Evolutionary conservation across 768 basidiomycete species (phyloP), one percentile per base, ranked within the genome.

Genomic region (Boletellus sp.): DNA sequence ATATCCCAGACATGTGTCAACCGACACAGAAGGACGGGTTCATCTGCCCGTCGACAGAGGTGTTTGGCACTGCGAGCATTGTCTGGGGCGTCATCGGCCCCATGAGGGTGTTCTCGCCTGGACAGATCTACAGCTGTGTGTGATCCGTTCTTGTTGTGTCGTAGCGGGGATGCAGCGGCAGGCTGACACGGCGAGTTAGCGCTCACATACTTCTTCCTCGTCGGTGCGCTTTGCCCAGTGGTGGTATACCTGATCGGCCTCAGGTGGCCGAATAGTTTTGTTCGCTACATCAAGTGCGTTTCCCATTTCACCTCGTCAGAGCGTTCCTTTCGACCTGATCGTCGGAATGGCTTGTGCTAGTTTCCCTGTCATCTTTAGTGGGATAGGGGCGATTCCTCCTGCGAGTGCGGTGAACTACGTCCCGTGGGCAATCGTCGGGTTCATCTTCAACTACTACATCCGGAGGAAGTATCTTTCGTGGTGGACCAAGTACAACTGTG

Each of bases 61-160:
- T 88, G 8, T 90, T 91, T 64, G 87, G 85, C 33, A 87, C 86
- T 3, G 89, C 89, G 19, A 82, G 80, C 51, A 78, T 92, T 53
- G 78, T 91, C 54, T 90, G 83, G 84, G 87, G 90, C 52, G 85
- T 88, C 53, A 87, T 93, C 48, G 88, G 90, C 1, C 90, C 90
- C 6, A 71, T 69, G 28, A 74, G 80, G n/a, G 76, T 83, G 61
- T 91, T 87, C 74, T 85, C 80, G 2, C 41, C 70, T 16, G 87
- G 85, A 12, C 78, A 80, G 61, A 70, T 82, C 16, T 85, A 85
- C 66, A 76, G 77, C 50, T 73, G 73, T 70, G 40, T 42, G 62
- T 59, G 2, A 10, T 24, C 33, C 22, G 2, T 41, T 23, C n/a
- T 15, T 3, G n/a, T 47, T 10, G 20, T n/a, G n/a, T n/a, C n/a